Base-by-base conservation (phyloP, 768 basidiomycete genomes). In the Leucocoprinus leucothites region DNA sequence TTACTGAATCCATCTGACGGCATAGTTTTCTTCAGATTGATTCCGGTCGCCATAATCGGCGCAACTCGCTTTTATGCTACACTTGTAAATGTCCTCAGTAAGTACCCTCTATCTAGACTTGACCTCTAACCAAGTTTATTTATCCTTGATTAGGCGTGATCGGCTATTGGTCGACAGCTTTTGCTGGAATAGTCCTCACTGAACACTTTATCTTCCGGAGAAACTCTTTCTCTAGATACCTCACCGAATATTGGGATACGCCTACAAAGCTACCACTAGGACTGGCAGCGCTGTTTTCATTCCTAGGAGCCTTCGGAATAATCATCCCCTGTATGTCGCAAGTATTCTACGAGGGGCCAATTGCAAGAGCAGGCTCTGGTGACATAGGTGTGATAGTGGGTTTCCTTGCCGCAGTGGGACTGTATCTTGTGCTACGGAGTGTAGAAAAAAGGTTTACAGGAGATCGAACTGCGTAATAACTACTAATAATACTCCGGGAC, bases 361-460 rank as follows among this genome's bases (percentile, higher is more conserved):
- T 91, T 18, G 88, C 87, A 2, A 60, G 64, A 34, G 70, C 63
- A 7, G 72, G 71, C 7, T 75, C 84, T 9, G 89, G 89, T 2
- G 89, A 91, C 66, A 82, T 91, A 50, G 89, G 86, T 2, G 79
- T 91, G 36, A 74, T 87, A 56, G 67, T 84, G 14, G 85, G 85
- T 0, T 81, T 85, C 50, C 64, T 68, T 3, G 67, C 76, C 6
- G 75, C 80, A 0, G 71, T 65, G 11, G 16, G 80, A 35, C 59
- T 80, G 35, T 89, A 87, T 65, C 3, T 75, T 1, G 73, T 73
- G 3, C 66, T 86, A 22, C 68, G 86, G 47, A 59, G 54, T 21
- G 48, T 76, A 31, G 79, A 81, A 63, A 68, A 48, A 42, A 50
- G 44, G 48, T 19, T 65, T 9, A 65, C 60, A 53, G 58, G 58